Evolutionary conservation across 2,329 filamentous ascomycete genomes (phyloP).

Genomic region (Talaromyces rugulosus): DNA sequence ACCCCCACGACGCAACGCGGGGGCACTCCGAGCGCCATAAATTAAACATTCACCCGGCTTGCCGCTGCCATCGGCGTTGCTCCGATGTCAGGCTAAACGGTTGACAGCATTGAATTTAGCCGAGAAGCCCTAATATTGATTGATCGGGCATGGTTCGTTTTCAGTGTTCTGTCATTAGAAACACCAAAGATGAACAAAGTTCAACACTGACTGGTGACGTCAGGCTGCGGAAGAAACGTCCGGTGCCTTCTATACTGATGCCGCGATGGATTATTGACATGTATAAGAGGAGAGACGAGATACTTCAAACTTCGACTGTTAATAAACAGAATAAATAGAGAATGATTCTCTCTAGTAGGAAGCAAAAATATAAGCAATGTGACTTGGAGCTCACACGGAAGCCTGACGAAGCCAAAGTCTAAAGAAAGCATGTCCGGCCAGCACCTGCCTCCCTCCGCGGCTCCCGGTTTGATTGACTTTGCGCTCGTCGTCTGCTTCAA

Average conservation of each 20-base stretch:
- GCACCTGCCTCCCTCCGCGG: background rate
- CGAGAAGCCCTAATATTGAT: background rate
- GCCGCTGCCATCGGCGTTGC: background rate
- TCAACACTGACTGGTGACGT: background rate
- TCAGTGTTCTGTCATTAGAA: background rate
- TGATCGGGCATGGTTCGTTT: background rate
- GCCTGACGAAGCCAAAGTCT: background rate
- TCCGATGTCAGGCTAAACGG: background rate
- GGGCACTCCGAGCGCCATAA: background rate
- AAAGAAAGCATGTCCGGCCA: background rate
- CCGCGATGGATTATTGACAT: background rate
- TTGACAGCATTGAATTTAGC: background rate
- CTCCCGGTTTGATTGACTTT: background rate
- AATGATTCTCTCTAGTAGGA: background rate
- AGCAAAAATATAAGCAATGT: background rate
- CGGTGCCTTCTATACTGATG: background rate
- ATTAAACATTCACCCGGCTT: background rate
- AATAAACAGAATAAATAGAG: background rate
- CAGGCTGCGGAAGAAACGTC: background rate
- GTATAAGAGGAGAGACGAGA: background rate
- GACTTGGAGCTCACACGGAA: background rate
- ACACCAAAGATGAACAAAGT: too few relatives aligned
- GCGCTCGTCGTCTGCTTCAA: background rate
- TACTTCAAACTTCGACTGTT: background rate
- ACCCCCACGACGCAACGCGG: background rate